Conservation (phyloP, 495 filamentous ascomycete species). For the Aspergillus affinis region DNA sequence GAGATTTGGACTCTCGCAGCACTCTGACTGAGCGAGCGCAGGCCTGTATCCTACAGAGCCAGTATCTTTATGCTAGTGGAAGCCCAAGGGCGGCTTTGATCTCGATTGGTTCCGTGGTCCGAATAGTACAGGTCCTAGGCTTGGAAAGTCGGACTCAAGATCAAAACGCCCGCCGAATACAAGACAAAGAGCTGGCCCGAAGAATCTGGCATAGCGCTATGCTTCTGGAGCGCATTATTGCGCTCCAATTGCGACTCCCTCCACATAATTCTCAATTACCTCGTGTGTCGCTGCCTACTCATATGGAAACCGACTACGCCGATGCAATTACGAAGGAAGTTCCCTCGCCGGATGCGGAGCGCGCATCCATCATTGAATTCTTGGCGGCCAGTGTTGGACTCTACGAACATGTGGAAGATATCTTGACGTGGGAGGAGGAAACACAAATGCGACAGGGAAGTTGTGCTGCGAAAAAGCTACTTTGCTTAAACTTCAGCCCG, state of each 20-base stretch:
- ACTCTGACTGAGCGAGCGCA: conserved; percentile 13
- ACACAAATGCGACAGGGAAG: conserved; percentile 4
- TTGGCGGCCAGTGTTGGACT: conserved; percentile 12
- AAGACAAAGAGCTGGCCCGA: conserved; percentile 10
- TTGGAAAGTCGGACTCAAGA: conserved; percentile 7
- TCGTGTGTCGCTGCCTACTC: conserved; percentile 12
- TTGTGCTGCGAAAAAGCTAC: conserved; percentile 18
- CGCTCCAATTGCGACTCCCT: conserved; percentile 14
- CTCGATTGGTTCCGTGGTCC: conserved; percentile 10
- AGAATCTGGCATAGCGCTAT: conserved; percentile 20
- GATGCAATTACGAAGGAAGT: conserved; percentile 10
- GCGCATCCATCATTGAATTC: conserved; percentile 12
- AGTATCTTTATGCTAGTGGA: conserved; percentile 20
- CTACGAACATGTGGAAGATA: conserved; percentile 17
- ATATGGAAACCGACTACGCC: conserved; percentile 17
- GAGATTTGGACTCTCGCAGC: neutral
- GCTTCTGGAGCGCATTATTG: conserved; percentile 17
- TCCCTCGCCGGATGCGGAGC: neutral
- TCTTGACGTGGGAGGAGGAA: conserved; percentile 15
- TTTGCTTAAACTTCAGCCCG: conserved; percentile 7
- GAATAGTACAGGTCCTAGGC: conserved; percentile 10
- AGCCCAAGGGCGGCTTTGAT: conserved; percentile 16
- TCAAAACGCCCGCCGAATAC: neutral
- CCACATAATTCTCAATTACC: conserved; percentile 9
- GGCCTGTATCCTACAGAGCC: conserved; percentile 16